Evolutionary conservation across 2,329 filamentous ascomycete genomes (phyloP).

Genomic region (Diaporthe humulicola): DNA sequence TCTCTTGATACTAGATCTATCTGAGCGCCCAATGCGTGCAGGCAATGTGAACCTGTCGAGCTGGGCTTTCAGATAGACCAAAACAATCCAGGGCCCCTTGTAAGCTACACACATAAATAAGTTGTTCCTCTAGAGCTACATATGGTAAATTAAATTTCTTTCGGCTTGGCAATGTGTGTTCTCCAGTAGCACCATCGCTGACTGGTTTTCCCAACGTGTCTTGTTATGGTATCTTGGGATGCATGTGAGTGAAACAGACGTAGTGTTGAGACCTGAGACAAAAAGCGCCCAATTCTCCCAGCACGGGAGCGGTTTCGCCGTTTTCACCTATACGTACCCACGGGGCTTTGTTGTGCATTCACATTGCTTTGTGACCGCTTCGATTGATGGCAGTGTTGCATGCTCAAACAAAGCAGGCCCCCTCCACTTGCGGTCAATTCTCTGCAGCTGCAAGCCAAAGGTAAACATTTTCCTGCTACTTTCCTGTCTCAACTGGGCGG

Average conservation of each 20-base stretch:
- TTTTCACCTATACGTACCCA: not conserved
- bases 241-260: not conserved
- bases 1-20: no score
- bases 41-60: no score
- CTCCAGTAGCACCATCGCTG: not conserved
- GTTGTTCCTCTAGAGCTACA: no score
- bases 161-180: not conserved
- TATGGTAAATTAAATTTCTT: not conserved
- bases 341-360: not conserved
- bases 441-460: not conserved
- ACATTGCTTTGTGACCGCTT: not conserved
- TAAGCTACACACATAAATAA: not conserved
- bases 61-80: not conserved
- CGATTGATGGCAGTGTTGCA: not conserved
- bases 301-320: constrained; percentile 1
- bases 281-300: not conserved
- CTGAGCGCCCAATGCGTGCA: no score
- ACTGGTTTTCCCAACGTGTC: not conserved
- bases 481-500: not conserved
- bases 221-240: not conserved
- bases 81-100: not conserved
- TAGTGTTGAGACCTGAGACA: not conserved
- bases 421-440: constrained; percentile 1
- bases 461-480: not conserved
- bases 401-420: not conserved